A percentile compares a stretch with the other conserved stretches of the same genome.
phyloP scores from a whole-genome alignment of 2,329 filamentous ascomycete species.

The Curvularia spicifera region DNA sequence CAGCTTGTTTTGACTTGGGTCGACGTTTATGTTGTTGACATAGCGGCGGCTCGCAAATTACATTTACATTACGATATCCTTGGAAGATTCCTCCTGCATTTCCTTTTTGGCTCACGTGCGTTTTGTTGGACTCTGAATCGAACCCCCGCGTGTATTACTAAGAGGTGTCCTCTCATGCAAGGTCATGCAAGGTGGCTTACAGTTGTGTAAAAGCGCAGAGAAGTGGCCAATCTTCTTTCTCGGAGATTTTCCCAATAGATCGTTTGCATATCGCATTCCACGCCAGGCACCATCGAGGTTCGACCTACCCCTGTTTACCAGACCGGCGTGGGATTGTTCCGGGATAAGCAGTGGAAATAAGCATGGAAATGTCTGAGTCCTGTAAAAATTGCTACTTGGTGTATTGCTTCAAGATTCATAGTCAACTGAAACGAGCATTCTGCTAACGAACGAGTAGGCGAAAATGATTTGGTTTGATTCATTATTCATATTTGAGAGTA shows the following conservation, averaged over 20 bases:
- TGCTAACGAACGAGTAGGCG: not conserved
- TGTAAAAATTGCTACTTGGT: too few relatives aligned
- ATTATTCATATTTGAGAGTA: not conserved
- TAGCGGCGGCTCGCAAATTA: not conserved
- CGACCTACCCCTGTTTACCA: too few relatives aligned
- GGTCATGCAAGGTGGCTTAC: not conserved
- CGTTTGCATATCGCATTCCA: too few relatives aligned
- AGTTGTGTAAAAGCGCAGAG: not conserved
- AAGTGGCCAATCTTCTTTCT: not conserved
- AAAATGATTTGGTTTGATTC: not conserved
- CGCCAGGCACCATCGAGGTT: too few relatives aligned
- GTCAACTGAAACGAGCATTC: not conserved
- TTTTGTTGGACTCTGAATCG: too few relatives aligned
- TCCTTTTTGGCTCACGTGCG: too few relatives aligned
- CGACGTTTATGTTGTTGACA: not conserved
- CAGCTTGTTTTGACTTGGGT: not conserved
- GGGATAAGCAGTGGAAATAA: too few relatives aligned
- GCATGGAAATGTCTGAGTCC: too few relatives aligned
- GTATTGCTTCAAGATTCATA: too few relatives aligned
- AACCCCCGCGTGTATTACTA: not conserved
- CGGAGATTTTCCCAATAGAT: too few relatives aligned
- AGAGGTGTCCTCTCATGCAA: not conserved
- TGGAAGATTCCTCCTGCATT: not conserved
- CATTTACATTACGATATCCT: not conserved
- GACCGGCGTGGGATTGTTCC: too few relatives aligned